Evolutionary conservation across 805 yeast genomes (phyloP).

Genomic region (Nakazawaea populi): DNA sequence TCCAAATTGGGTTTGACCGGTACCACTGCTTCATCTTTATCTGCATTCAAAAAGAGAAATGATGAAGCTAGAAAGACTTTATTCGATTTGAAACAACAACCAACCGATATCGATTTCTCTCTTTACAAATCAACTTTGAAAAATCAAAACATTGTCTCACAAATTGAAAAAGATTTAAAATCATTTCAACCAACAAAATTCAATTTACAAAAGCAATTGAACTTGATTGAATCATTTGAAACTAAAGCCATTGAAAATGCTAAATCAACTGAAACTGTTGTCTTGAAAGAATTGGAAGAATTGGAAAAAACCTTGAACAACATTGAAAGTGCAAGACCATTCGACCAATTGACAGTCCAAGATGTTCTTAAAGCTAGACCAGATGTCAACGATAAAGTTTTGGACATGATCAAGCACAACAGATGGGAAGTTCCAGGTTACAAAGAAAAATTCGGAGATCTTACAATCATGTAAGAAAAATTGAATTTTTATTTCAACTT

Average conservation of each 20-base stretch:
- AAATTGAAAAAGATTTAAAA: conserved; percentile 71
- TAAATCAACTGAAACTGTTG: conserved; percentile 84
- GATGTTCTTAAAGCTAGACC: conserved; percentile 95
- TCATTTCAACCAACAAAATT: conserved; percentile 78
- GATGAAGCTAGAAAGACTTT: conserved; percentile 92
- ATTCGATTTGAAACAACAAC: conserved; percentile 63
- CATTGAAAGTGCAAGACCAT: conserved; percentile 96
- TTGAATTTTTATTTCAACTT: neutral
- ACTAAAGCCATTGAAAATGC: conserved; percentile 95
- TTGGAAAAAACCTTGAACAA: conserved; percentile 85
- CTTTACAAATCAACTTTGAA: conserved; percentile 76
- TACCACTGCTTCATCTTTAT: conserved; percentile 78
- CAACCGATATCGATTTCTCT: conserved; percentile 73
- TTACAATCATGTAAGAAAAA: conserved; percentile 69
- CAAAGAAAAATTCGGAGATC: conserved; percentile 96
- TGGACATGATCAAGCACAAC: conserved; percentile 92
- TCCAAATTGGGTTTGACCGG: conserved; percentile 90
- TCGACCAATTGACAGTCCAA: conserved; percentile 93
- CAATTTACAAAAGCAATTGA: conserved; percentile 84
- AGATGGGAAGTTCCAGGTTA: conserved; percentile 98
- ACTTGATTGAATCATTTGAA: conserved; percentile 90
- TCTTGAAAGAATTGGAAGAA: conserved; percentile 77
- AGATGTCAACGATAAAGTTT: conserved; percentile 92
- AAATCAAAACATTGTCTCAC: conserved; percentile 73
- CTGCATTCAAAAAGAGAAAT: conserved; percentile 95